Conservation (phyloP, 805 yeast species). For the Teunomyces aglyptinius region DNA sequence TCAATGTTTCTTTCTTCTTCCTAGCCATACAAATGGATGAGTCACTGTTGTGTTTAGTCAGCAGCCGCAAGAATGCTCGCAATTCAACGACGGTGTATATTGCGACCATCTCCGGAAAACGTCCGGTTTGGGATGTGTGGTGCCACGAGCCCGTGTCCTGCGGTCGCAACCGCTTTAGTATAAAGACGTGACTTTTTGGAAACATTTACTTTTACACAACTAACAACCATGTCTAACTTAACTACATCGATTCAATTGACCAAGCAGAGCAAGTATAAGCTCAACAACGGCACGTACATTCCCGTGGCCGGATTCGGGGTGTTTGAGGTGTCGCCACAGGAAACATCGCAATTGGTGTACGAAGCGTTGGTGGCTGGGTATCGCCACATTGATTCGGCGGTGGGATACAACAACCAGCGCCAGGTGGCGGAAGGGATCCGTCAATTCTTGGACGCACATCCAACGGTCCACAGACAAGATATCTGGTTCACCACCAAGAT, state of each 20-base stretch:
- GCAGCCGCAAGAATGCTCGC: not conserved
- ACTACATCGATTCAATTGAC: constrained; percentile 36
- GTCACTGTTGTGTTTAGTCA: not conserved
- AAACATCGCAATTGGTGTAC: constrained; percentile 45
- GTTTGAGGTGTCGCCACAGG: constrained; percentile 39
- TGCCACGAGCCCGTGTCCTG: no score
- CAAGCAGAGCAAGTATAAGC: constrained; percentile 35
- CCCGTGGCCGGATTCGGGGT: constrained; percentile 61
- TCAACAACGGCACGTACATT: constrained; percentile 54
- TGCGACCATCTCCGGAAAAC: not conserved
- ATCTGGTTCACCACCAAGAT: constrained; percentile 41
- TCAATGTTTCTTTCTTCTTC: no score
- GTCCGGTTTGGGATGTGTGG: not conserved
- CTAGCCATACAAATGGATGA: no score
- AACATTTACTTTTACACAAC: not conserved
- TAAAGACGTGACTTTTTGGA: not conserved
- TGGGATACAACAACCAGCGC: constrained; percentile 59
- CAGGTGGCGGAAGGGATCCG: constrained; percentile 61
- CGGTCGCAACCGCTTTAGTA: not conserved
- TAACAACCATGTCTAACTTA: constrained; percentile 31
- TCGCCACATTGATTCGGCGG: constrained; percentile 75
- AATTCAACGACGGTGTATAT: not conserved
- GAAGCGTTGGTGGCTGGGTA: constrained; percentile 64
- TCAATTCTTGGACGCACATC: constrained; percentile 48
- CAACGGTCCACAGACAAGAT: constrained; percentile 28